Percentiles rank a stretch among this genome's conserved stretches.
Conservation (phyloP, 345 rosid genomes). For the Mercurialis annua region DNA sequence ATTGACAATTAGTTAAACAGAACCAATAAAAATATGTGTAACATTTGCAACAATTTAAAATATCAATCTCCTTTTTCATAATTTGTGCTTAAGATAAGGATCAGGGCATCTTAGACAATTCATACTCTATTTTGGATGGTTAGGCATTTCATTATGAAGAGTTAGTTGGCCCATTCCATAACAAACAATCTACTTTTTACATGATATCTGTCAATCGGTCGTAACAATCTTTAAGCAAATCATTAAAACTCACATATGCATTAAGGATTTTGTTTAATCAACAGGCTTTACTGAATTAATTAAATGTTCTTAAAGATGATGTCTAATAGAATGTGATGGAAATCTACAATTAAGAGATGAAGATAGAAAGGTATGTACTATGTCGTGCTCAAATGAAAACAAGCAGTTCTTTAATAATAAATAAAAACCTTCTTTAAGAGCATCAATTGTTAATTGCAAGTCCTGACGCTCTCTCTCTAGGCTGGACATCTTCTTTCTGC, state of each 20-base stretch:
- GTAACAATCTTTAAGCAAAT: background rate
- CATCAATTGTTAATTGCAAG: constrained; percentile 75
- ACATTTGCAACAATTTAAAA: background rate
- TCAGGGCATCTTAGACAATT: background rate
- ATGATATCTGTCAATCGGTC: background rate
- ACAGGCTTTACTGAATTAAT: background rate
- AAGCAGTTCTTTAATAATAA: no score
- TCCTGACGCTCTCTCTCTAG: constrained; percentile 89
- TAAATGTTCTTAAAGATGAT: background rate
- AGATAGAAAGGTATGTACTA: no score
- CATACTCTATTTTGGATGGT: background rate
- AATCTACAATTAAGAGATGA: no score
- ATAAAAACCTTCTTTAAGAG: constrained; percentile 89
- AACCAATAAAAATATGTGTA: constrained; percentile 11
- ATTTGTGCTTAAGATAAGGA: background rate
- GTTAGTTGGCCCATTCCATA: background rate
- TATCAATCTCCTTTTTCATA: background rate
- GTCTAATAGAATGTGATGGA: no score
- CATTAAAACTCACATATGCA: background rate
- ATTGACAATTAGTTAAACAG: constrained; percentile 4
- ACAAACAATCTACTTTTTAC: background rate
- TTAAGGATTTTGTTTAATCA: background rate
- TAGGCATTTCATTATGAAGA: background rate
- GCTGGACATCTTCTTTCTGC: constrained; percentile 81
- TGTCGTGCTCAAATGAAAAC: no score